Evolutionary conservation across 106 monocot species (phyloP).

Genomic region (Allium sativum): DNA sequence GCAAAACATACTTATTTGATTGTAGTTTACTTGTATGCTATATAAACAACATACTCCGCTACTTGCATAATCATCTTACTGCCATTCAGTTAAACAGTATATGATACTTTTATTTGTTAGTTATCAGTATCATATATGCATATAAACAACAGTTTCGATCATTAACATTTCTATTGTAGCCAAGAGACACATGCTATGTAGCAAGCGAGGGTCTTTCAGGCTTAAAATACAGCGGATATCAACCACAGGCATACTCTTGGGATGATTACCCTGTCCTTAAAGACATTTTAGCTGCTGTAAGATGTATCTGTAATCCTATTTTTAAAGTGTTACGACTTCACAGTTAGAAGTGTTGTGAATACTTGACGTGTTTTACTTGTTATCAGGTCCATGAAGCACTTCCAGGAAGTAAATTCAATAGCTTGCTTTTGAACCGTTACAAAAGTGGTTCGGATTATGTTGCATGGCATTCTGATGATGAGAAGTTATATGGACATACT

Average conservation of each 20-base stretch:
- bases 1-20: no score
- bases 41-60: no score
- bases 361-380: neutral
- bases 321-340: neutral
- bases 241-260: constrained; percentile 83
- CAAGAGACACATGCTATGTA: constrained; percentile 88
- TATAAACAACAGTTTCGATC: neutral
- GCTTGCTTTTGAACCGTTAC: constrained; percentile 60
- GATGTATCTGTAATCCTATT: neutral
- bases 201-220: constrained; percentile 64
- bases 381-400: constrained; percentile 76
- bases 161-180: constrained; percentile 36
- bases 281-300: constrained; percentile 62
- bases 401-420: constrained; percentile 77
- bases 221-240: constrained; percentile 84
- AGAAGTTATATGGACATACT: constrained; percentile 81
- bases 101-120: no score
- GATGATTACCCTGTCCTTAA: constrained; percentile 79
- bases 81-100: no score
- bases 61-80: no score
- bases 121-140: no score
- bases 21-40: no score
- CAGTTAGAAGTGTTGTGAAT: neutral
- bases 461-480: constrained; percentile 95
- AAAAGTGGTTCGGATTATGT: constrained; percentile 81